phyloP scores from a whole-genome alignment of 768 basidiomycete species.

The Dioszegia aurantiaca region DNA sequence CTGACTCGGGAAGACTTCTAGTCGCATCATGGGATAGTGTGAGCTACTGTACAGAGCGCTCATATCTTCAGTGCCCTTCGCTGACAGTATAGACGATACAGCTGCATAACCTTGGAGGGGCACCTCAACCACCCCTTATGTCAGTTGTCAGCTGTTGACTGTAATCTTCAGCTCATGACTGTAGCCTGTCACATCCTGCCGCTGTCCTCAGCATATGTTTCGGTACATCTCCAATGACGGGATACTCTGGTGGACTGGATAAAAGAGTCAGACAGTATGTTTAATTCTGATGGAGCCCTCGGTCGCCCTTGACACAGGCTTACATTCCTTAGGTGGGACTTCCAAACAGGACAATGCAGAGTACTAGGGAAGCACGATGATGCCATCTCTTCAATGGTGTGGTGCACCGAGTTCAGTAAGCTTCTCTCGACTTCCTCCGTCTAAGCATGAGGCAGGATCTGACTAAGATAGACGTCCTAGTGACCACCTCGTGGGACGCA shows the following conservation, averaged over 20 bases:
- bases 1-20: constrained; percentile 73
- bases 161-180: too few species aligned
- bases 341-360: constrained; percentile 67
- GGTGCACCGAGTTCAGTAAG: constrained; percentile 65
- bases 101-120: constrained; percentile 32
- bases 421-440: constrained; percentile 18
- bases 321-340: constrained; percentile 64
- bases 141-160: constrained; percentile 29
- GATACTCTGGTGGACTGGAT: constrained; percentile 83
- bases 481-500: constrained; percentile 91
- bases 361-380: constrained; percentile 79
- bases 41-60: too few species aligned
- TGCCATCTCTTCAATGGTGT: constrained; percentile 73
- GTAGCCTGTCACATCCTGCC: constrained; percentile 73
- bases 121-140: constrained; percentile 24
- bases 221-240: constrained; percentile 61
- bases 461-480: constrained; percentile 60
- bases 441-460: neutral
- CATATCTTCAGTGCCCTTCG: too few species aligned
- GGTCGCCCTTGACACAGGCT: neutral
- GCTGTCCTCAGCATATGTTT: constrained; percentile 83
- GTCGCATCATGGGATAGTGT: constrained; percentile 89
- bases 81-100: constrained; percentile 31
- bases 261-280: constrained; percentile 76
- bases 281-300: neutral